Base-by-base conservation (phyloP, 441 rosid genomes). In the Erysimum cheiri region DNA sequence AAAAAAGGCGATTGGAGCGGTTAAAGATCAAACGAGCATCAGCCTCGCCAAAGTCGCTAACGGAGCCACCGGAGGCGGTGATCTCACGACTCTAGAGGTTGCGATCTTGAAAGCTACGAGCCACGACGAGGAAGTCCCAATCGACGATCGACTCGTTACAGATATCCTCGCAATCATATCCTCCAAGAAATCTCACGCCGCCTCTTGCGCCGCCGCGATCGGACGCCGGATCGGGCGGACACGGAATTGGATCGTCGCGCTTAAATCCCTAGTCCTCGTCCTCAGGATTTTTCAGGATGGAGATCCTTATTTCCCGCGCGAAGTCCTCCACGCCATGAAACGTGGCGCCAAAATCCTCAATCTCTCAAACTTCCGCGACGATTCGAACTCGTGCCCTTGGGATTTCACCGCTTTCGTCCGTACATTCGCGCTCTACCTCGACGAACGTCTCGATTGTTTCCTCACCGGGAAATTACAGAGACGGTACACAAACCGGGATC, bases 21-120 rank as follows among this genome's bases (percentile, higher is more conserved):
- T 93, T 35, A 93, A 93, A 66, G 98, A 93, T 55, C 86, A 89
- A 1, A 93, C 98, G 6, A 91, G 97, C 87, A 91, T 91, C 1
- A 83, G 93, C 81, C 76, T 93, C 17, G 96, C 90, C 35, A 93
- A 93, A 76, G 97, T 89, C 70, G 73, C 87, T 0, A 83, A 56
- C 72, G 80, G 75, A 73, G 83, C 81, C 2, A 73, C 89, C 36
- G 48, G 72, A 50, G 49, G 72, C 77, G 64, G 72, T 67, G 86
- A 80, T 48, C 79, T 84, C 10, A 75, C 89, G 1, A 78, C 78
- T 39, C 81, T 91, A 35, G 95, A 91, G 65, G 95, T 91, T 3
- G 56, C 85, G 0, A 81, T 91, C 22, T 87, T 93, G 1, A 91
- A 86, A 60, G 91, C 97, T 10, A 91, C 98, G 0, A 83, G 90